Evolutionary conservation across 305 asterid genomes (phyloP), one percentile per base, ranked within the genome.

Genomic region (Solanum hybrid): DNA sequence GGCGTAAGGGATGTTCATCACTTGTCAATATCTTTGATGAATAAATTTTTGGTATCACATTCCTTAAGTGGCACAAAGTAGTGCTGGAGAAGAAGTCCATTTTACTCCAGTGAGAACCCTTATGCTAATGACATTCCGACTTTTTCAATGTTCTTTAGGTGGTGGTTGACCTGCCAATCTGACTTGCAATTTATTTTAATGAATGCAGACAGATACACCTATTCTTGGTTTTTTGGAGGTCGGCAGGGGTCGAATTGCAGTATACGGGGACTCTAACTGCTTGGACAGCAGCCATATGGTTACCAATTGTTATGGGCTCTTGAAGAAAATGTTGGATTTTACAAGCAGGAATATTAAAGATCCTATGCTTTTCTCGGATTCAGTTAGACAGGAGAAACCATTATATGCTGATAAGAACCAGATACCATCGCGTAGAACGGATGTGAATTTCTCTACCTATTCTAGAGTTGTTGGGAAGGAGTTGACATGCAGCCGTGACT

Each of bases 251-350:
- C 93, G 98, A 89, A 92, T 97, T 45, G 95, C 96, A 1, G 98
- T 96, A 27, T 96, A 96, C 38, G 99, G 99, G 88, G 99, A 97
- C 89, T 97, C 99, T 91, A 97, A 97, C 92, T 97, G 99, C 92
- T 94, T 97, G 94, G 99, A 97, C 91, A 95, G 99, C 93, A 97
- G 99, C 95, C 99, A 97, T 91, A 97, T 97, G 98, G 99, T 97
- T 89, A 95, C 99, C 89, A 94, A 97, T 92, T 97, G 99, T 93
- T 96, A 94, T 89, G 97, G 98, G 98, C 99, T 96, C 88, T 94
- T 97, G 91, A 97, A 96, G 93, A 96, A 94, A 89, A 93, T 97
- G 90, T 88, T 97, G 91, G 98, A 96, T 90, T 96, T 95, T 92
- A 95, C 98, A 31, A 91, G 98, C 84, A 93, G 78, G 41, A 91